Conservation (phyloP, 2,329 filamentous ascomycete species). For the Botryotinia convoluta region DNA sequence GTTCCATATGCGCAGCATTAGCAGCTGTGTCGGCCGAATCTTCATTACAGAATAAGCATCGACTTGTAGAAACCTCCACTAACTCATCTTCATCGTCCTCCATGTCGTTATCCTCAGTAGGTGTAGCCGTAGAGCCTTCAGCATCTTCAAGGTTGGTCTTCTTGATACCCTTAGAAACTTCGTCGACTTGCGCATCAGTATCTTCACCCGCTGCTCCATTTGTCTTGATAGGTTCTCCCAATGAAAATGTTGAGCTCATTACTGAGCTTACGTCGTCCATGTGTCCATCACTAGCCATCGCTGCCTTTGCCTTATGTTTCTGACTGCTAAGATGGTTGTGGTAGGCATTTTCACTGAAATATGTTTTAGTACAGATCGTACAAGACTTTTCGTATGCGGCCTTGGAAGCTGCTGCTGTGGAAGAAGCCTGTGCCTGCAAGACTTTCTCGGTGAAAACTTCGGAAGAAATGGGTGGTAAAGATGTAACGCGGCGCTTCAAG, state of each 20-base stretch:
- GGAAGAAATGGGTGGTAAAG: slow-evolving; percentile 83
- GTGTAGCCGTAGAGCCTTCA: slow-evolving; percentile 30
- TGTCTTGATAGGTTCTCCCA: slow-evolving; percentile 66
- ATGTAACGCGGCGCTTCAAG: slow-evolving; percentile 88
- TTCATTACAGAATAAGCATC: slow-evolving; percentile 91
- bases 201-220: slow-evolving; percentile 59
- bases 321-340: slow-evolving; percentile 88
- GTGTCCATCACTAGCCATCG: slow-evolving; percentile 41
- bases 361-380: slow-evolving; percentile 81
- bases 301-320: slow-evolving; percentile 76
- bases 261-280: slow-evolving; percentile 75
- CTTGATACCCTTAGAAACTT: slow-evolving; percentile 75
- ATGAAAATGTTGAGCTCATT: slow-evolving; percentile 85
- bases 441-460: slow-evolving; percentile 97
- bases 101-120: slow-evolving; percentile 45
- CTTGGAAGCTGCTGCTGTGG: slow-evolving; percentile 80
- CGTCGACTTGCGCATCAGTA: slow-evolving; percentile 70
- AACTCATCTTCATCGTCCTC: slow-evolving; percentile 46
- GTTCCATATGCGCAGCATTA: slow-evolving; percentile 86
- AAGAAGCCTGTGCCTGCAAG: slow-evolving; percentile 80
- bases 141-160: slow-evolving; percentile 52
- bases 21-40: slow-evolving; percentile 71
- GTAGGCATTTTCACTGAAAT: slow-evolving; percentile 95
- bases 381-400: slow-evolving; percentile 86
- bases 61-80: slow-evolving; percentile 38